phyloP scores from a whole-genome alignment of 345 rosid species.

The Populus euphratica region DNA sequence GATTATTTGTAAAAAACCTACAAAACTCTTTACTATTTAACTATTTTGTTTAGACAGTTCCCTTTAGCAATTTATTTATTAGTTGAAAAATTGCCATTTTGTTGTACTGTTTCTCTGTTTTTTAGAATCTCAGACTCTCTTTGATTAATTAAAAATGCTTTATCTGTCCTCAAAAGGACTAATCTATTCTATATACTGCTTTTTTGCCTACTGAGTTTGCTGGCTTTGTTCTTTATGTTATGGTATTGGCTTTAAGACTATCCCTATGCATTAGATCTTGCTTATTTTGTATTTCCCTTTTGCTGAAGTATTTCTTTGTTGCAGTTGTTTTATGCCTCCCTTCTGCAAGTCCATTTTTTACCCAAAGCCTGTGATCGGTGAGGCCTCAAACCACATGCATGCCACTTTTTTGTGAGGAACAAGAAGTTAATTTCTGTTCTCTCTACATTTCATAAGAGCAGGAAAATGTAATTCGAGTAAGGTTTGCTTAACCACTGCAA shows the following conservation, averaged over 20 bases:
- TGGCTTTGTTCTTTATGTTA: no score
- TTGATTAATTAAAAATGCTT: not conserved
- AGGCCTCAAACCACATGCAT: conserved; percentile 94
- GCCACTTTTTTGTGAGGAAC: conserved; percentile 13
- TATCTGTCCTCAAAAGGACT: not conserved
- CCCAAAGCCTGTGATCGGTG: conserved; percentile 84
- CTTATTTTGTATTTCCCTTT: not conserved
- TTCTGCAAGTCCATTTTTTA: conserved; percentile 76
- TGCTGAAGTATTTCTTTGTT: not conserved
- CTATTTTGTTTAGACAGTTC: not conserved
- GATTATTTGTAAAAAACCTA: no score
- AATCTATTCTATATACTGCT: not conserved
- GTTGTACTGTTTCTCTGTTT: conserved; percentile 1
- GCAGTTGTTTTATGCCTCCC: conserved; percentile 92
- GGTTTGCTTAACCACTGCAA: not conserved
- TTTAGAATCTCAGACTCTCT: no score
- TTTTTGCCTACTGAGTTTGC: not conserved
- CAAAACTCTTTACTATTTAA: no score
- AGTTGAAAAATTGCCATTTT: not conserved
- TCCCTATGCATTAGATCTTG: not conserved
- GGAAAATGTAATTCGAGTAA: not conserved
- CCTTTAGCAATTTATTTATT: not conserved
- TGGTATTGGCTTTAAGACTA: no score
- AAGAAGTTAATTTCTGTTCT: conserved; percentile 6
- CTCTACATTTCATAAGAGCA: not conserved